Conservation (phyloP, 2,329 filamentous ascomycete species). For the Coniella vitis region DNA sequence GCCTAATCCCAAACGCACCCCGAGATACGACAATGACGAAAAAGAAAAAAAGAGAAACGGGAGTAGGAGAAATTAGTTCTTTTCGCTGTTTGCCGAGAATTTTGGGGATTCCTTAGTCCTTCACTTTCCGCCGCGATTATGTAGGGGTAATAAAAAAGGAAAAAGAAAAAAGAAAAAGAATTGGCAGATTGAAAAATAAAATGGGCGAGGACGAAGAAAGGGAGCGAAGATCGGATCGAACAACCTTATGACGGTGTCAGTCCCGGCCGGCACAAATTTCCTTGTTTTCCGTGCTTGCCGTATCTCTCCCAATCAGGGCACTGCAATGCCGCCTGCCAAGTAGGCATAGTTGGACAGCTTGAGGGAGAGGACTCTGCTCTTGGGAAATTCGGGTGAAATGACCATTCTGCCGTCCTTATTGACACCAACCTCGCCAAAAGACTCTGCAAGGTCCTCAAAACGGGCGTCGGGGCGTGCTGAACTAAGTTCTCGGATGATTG, state of each 20-base stretch:
- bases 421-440: constrained; percentile 52
- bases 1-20: not conserved
- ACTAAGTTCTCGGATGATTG: constrained; percentile 55
- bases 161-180: not conserved
- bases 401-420: constrained; percentile 54
- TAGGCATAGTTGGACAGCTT: constrained; percentile 53
- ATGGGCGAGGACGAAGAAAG: not conserved
- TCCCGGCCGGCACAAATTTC: no score
- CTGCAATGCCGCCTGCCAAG: constrained; percentile 33
- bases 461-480: constrained; percentile 49
- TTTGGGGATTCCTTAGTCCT: no score
- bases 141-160: not conserved
- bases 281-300: no score
- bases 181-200: not conserved
- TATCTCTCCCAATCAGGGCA: constrained; percentile 16
- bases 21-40: no score
- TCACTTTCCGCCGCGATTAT: not conserved
- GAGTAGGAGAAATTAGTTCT: no score
- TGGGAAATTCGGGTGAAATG: constrained; percentile 48
- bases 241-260: no score
- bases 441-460: constrained; percentile 58
- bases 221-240: not conserved
- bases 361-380: constrained; percentile 45
- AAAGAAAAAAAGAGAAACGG: no score
- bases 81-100: no score